Conservation (phyloP, 306 rosid genomes). For the Cucurbita ficifolia region DNA sequence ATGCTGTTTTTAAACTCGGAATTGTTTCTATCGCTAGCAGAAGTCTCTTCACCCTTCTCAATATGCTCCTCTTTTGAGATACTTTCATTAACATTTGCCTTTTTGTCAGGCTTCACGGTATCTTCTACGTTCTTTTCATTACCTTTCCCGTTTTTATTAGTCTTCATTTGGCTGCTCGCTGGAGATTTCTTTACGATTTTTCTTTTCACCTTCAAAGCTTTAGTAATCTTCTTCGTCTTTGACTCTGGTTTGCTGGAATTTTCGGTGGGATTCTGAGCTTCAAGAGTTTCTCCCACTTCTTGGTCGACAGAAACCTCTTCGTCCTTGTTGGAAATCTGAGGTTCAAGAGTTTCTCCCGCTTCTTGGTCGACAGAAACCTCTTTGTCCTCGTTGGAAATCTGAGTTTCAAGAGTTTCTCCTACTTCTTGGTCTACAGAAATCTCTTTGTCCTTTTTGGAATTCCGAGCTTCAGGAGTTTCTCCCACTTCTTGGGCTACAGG, state of each 20-base stretch:
- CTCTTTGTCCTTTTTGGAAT: background rate
- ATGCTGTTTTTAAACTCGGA: slow-evolving; percentile 13
- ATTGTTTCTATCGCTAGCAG: slow-evolving; percentile 13
- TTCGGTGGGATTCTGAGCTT: slow-evolving; percentile 1
- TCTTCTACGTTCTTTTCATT: slow-evolving; percentile 11
- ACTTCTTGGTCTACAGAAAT: background rate
- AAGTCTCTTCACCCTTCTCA: slow-evolving; percentile 17
- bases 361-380: background rate
- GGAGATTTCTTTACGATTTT: slow-evolving; percentile 5
- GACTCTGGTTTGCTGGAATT: background rate
- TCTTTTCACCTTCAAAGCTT: slow-evolving; percentile 1
- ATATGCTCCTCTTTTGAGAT: slow-evolving; percentile 9
- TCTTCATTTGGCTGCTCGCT: background rate
- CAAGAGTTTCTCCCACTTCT: background rate
- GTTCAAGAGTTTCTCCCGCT: background rate
- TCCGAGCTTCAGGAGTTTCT: background rate
- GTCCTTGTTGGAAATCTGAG: background rate
- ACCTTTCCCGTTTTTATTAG: slow-evolving; percentile 14
- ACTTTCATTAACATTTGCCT: slow-evolving; percentile 16
- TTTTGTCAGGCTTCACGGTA: slow-evolving; percentile 10
- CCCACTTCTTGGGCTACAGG: background rate
- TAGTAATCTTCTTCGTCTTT: background rate
- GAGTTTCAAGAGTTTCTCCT: background rate
- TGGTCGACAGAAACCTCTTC: background rate
- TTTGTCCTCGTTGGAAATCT: background rate